Percentiles rank a stretch among this genome's conserved stretches.
These are phyloP conservation scores for Coniella lustricola DNA, from an alignment of 2,329 filamentous ascomycete species.

Conservation along the genomic window DNA sequence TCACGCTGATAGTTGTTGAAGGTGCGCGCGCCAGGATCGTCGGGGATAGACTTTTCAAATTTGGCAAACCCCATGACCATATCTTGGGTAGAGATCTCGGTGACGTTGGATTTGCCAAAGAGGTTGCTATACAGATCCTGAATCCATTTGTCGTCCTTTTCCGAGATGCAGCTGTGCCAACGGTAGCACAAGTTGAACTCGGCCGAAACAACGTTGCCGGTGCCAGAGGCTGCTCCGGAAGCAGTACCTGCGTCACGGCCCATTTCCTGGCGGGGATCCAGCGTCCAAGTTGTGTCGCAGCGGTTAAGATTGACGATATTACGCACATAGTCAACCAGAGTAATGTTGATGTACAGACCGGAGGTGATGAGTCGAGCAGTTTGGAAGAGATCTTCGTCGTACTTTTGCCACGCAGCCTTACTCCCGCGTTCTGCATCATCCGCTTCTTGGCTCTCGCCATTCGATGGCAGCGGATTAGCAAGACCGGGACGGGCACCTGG, in stretches of 20 bases:
- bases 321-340: constrained; percentile 68
- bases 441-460: constrained; percentile 26
- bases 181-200: constrained; percentile 87
- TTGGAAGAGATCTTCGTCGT: constrained; percentile 74
- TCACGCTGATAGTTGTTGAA: constrained; percentile 62
- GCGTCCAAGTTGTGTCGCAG: constrained; percentile 69
- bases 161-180: constrained; percentile 75
- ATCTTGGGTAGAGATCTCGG: constrained; percentile 50
- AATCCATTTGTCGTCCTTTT: constrained; percentile 75
- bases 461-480: not conserved
- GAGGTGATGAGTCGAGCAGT: constrained; percentile 68
- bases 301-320: constrained; percentile 60
- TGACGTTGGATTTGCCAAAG: constrained; percentile 49
- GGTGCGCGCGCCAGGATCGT: constrained; percentile 60
- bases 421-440: constrained; percentile 37
- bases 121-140: constrained; percentile 59
- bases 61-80: constrained; percentile 56
- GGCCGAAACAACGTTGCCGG: constrained; percentile 76
- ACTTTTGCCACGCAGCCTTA: constrained; percentile 54
- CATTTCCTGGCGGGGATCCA: constrained; percentile 69
- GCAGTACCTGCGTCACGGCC: constrained; percentile 47
- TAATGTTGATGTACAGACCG: constrained; percentile 73
- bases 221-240: constrained; percentile 58
- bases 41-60: constrained; percentile 53
- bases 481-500: constrained; percentile 18